Percentiles rank a stretch among this genome's conserved stretches.
These are phyloP conservation scores for Nemania diffusa DNA, from an alignment of 2,329 filamentous ascomycete species.

Conservation along the genomic window DNA sequence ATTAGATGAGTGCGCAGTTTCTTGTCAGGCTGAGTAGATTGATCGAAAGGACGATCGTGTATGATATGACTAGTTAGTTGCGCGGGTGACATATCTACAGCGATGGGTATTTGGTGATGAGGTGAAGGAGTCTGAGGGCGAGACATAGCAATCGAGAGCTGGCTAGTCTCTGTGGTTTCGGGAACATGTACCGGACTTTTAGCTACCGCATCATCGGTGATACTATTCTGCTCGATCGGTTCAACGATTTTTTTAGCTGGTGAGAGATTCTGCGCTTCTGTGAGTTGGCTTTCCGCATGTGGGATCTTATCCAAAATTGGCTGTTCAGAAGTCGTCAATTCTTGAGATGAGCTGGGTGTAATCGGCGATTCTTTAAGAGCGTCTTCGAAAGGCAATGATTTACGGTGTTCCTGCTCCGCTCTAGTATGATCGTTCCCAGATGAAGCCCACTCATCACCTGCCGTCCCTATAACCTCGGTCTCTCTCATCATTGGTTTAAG, in stretches of 20 bases:
- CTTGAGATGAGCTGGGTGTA: constrained; percentile 28
- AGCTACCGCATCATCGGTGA: constrained; percentile 13
- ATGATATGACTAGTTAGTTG: constrained; percentile 50
- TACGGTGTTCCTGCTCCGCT: constrained; percentile 48
- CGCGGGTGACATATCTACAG: constrained; percentile 49
- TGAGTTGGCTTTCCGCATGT: background rate
- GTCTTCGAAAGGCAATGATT: constrained; percentile 25
- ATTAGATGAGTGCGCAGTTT: constrained; percentile 48
- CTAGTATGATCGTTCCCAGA: constrained; percentile 49
- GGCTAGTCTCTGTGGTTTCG: constrained; percentile 18
- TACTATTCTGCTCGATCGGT: constrained; percentile 35
- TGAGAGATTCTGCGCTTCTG: constrained; percentile 41
- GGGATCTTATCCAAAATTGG: constrained; percentile 37
- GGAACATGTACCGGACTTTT: constrained; percentile 10
- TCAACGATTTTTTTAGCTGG: constrained; percentile 45
- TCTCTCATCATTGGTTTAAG: constrained; percentile 21
- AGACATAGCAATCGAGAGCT: constrained; percentile 16
- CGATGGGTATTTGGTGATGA: constrained; percentile 30
- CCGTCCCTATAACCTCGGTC: constrained; percentile 25
- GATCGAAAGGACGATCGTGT: constrained; percentile 53
- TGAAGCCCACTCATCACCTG: constrained; percentile 41
- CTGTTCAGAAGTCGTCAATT: constrained; percentile 30
- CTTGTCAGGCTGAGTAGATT: constrained; percentile 51
- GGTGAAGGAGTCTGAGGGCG: constrained; percentile 37
- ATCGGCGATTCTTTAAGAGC: background rate